Evolutionary conservation across 352 stramenopile genomes (phyloP), one percentile per base, ranked within the genome.

Genomic region (Stephanocyclus meneghinianus): DNA sequence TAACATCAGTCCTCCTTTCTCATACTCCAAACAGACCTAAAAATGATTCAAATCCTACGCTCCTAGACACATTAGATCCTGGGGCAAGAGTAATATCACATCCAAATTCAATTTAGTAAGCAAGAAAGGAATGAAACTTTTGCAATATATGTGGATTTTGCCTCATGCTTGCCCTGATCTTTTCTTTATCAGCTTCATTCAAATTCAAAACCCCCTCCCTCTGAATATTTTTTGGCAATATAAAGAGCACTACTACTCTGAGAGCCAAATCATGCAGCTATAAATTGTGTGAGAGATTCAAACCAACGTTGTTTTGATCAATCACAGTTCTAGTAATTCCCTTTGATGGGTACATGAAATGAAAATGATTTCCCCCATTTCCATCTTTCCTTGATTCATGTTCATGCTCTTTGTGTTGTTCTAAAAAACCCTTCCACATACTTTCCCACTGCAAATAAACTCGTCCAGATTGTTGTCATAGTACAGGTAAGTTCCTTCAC

Each of bases 51-150:
- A 72, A 81, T 8, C 65, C 74, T 37, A 47, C 65, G 42, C 35
- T 81, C 9, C 10, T n/a, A 10, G 65, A 81, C 16, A 76, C 26
- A 56, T 76, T 76, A 4, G 50, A 2, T 11, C 26, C 30, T 18
- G 61, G 56, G 15, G 21, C 57, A 2, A 81, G 8, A 11, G 64
- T 56, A 29, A 81, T 3, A 67, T 81, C 74, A 67, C 76, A 81
- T 61, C 65, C 74, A 32, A 76, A 26, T 59, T 81, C 74, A 8
- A 81, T 66, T 13, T 63, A 42, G 48, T 81, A 81, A 10, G 65
- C 29, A 21, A 68, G 35, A 16, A 66, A 53, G n/a, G 51, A 8
- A 44, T 48, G n/a, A 37, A 76, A 81, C 26, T 71, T 65, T 15
- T 45, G 29, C 8, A 60, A 56, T 0, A 55, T 73, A 0, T 15